Base-by-base conservation (phyloP, 2,329 filamentous ascomycete species). In the Cercospora sesami region DNA sequence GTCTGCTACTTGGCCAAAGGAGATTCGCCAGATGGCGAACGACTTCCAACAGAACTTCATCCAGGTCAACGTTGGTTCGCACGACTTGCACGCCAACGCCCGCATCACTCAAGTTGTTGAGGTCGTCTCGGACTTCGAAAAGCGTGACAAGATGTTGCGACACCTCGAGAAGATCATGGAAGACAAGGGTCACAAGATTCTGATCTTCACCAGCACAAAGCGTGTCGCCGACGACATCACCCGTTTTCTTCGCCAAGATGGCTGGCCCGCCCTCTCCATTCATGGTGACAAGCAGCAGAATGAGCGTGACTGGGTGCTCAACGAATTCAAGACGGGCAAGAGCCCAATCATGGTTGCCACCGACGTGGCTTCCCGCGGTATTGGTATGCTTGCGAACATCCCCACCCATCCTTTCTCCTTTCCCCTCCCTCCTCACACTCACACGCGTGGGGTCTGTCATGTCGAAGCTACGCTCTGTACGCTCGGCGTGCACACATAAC, bases 331-430 rank as follows among this genome's bases (percentile, higher is more conserved):
- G 90, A 92, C 92, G 73, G 94, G 93, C 84, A 97, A 98, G 87
- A 97, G 93, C 85, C 95, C 95, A 80, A 96, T 99, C 89, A 97
- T 99, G 94, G 95, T 99, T 85, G 95, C 95, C 84, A 99, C 95
- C 74, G 95, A 98, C 80, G 95, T 99, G 84, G 95, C 95, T 84
- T 98, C 95, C 80, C 95, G 95, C 94, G 95, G 95, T 93, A 97
- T 99, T 85, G 95, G 95, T 97, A 96, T 96, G 93, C 94, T 91
- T 88, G 85, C 86, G 83, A 81, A 82, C 83, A 79, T 51, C 75
- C 75, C 73, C 75, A 76, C 74, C 75, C 69, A 62, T 66, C 70
- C 69, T 70, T 73, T 69, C 66, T 70, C 72, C 78, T 78, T 78
- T 73, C 77, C 77, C 69, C 67, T 23, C 4, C 21, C 45, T 18